A percentile compares a stretch with the other conserved stretches of the same genome.
Evolutionary conservation across 345 rosid species (phyloP).

Genomic region (Rhodomyrtus tomentosa): DNA sequence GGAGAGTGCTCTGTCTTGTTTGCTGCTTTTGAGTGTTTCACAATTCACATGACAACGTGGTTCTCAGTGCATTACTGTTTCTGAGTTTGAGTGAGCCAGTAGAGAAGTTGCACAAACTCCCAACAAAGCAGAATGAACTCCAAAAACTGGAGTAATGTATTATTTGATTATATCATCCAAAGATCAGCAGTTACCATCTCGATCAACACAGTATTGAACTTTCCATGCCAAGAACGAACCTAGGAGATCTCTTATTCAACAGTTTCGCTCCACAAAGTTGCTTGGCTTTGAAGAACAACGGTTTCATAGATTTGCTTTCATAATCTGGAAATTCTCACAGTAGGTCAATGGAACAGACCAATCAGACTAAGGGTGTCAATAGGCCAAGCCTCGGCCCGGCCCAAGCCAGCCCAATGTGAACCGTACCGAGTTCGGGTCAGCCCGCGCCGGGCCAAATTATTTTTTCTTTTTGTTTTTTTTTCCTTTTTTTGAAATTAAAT

Average conservation of each 20-base stretch:
- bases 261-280: not conserved
- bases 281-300: not conserved
- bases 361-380: not conserved
- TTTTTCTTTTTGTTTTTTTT: no score
- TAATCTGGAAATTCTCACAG: not conserved
- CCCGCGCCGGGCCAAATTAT: no score
- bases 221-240: not conserved
- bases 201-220: not conserved
- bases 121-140: not conserved
- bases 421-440: no score
- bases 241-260: not conserved
- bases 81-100: not conserved
- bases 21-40: not conserved
- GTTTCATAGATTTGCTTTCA: not conserved
- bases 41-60: not conserved
- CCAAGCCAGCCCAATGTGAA: no score
- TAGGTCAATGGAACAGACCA: not conserved
- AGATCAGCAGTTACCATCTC: not conserved
- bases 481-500: no score
- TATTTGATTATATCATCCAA: not conserved
- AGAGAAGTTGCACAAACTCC: not conserved
- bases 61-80: not conserved
- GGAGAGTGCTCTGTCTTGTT: not conserved
- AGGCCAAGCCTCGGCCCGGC: no score
- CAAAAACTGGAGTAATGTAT: not conserved